These are phyloP conservation scores for Blastocrithidia nonstop DNA, from an alignment of 208 protist species.

Conservation along the genomic window DNA sequence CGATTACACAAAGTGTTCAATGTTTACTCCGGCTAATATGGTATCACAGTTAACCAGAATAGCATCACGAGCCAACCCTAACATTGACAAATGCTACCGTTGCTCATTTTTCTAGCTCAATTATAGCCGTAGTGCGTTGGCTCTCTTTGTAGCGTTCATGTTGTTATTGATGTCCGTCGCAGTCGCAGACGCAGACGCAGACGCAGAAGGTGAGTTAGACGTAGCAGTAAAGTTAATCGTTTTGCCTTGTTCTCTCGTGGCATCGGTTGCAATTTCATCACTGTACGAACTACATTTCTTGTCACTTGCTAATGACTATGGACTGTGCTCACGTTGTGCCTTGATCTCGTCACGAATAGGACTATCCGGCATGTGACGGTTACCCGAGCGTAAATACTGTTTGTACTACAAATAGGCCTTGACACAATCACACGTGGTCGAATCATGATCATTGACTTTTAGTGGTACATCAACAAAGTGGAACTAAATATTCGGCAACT, in stretches of 20 bases:
- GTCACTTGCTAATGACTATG: too few species aligned
- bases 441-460: slow-evolving; percentile 21
- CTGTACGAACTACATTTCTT: too few species aligned
- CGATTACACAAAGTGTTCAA: slow-evolving; percentile 45
- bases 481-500: slow-evolving; percentile 39
- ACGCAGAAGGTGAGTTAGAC: too few species aligned
- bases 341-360: neutral
- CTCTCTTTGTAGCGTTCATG: too few species aligned
- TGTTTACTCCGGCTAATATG: slow-evolving; percentile 53
- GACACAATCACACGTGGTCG: slow-evolving; percentile 62
- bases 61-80: slow-evolving; percentile 35
- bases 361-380: neutral
- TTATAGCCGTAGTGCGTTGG: too few species aligned
- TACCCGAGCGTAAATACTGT: slow-evolving; percentile 24
- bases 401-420: slow-evolving; percentile 60
- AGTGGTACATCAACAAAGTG: slow-evolving; percentile 49
- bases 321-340: too few species aligned
- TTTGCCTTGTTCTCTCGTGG: too few species aligned
- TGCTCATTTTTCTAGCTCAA: too few species aligned
- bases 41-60: slow-evolving; percentile 70
- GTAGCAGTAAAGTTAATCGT: too few species aligned
- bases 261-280: too few species aligned
- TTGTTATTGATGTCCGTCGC: too few species aligned
- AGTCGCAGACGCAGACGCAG: too few species aligned
- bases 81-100: slow-evolving; percentile 17